Conservation (phyloP, 2,329 filamentous ascomycete species). For the Penicillium sp. region DNA sequence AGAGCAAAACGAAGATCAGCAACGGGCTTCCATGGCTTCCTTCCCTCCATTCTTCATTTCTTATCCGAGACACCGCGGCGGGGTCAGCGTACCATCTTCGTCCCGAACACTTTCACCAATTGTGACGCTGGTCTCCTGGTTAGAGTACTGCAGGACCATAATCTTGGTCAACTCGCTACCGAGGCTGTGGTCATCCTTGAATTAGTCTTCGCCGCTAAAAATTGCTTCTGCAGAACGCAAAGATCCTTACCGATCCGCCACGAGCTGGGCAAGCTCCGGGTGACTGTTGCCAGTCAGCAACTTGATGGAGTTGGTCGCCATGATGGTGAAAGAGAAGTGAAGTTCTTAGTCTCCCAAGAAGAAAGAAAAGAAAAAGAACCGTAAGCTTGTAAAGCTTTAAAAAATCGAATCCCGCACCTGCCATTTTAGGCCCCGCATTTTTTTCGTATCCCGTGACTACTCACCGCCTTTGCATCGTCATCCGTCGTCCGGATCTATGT, state of each 20-base stretch:
- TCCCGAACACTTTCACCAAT: conserved; percentile 95
- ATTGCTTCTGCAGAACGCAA: conserved; percentile 2
- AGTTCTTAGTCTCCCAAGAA: conserved; percentile 1
- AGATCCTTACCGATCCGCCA: conserved; percentile 61
- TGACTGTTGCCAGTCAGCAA: conserved; percentile 74
- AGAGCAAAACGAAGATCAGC: conserved; percentile 14
- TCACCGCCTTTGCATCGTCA: conserved; percentile 17
- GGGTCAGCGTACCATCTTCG: conserved; percentile 69
- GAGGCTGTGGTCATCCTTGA: conserved; percentile 45
- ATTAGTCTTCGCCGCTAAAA: conserved; percentile 13
- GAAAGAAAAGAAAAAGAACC: conserved; percentile 3
- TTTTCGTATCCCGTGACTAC: conserved; percentile 24
- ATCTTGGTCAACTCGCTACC: conserved; percentile 69
- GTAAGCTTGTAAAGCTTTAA: conserved; percentile 1
- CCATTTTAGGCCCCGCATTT: conserved; percentile 25
- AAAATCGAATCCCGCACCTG: conserved; percentile 22
- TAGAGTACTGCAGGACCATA: conserved; percentile 67
- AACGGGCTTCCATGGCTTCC: neutral
- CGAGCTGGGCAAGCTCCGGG: conserved; percentile 68
- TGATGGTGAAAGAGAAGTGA: conserved; percentile 32
- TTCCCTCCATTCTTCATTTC: neutral
- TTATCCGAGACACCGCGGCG: conserved; percentile 13
- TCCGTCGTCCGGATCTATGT: neutral
- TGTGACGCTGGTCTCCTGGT: conserved; percentile 68
- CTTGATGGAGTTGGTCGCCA: conserved; percentile 75